A percentile compares a stretch with the other conserved stretches of the same genome.
These are phyloP conservation scores for Claviceps purpurea DNA, from an alignment of 2,329 filamentous ascomycete genomes.

Conservation along the genomic window DNA sequence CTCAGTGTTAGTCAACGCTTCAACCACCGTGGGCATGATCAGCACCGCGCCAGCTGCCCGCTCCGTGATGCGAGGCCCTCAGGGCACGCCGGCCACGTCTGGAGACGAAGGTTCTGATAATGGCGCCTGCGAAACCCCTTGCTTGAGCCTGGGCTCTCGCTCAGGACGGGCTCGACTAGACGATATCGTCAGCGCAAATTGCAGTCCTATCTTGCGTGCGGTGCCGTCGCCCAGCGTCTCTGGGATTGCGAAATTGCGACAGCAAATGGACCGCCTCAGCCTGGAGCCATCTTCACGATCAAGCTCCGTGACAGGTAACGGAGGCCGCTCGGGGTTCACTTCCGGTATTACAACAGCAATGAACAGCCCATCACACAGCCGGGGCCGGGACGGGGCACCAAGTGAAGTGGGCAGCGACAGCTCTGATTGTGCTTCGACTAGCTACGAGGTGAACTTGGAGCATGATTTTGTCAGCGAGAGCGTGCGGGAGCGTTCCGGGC, in stretches of 20 bases:
- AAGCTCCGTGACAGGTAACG: constrained; percentile 41
- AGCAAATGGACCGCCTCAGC: constrained; percentile 67
- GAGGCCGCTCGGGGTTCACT: constrained; percentile 22
- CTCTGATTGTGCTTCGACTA: constrained; percentile 56
- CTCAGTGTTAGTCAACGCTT: background rate
- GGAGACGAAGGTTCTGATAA: constrained; percentile 46
- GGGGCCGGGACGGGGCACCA: constrained; percentile 42
- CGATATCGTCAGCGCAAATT: constrained; percentile 49
- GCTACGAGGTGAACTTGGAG: constrained; percentile 75
- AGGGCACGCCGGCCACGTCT: constrained; percentile 38
- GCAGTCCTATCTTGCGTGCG: constrained; percentile 45
- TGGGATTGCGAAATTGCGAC: constrained; percentile 71
- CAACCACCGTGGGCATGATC: constrained; percentile 26
- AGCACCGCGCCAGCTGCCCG: constrained; percentile 34
- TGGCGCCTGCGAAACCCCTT: constrained; percentile 24
- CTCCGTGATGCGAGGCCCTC: constrained; percentile 44
- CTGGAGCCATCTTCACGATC: constrained; percentile 44
- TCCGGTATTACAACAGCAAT: constrained; percentile 37
- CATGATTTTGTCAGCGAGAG: constrained; percentile 70
- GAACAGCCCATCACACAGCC: constrained; percentile 41
- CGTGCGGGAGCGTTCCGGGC: constrained; percentile 30
- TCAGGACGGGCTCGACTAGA: constrained; percentile 31
- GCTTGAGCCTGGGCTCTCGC: constrained; percentile 19
- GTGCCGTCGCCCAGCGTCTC: constrained; percentile 42
- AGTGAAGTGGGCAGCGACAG: constrained; percentile 41